Conservation (phyloP, 768 basidiomycete species). For the Amanita jacksonii region DNA sequence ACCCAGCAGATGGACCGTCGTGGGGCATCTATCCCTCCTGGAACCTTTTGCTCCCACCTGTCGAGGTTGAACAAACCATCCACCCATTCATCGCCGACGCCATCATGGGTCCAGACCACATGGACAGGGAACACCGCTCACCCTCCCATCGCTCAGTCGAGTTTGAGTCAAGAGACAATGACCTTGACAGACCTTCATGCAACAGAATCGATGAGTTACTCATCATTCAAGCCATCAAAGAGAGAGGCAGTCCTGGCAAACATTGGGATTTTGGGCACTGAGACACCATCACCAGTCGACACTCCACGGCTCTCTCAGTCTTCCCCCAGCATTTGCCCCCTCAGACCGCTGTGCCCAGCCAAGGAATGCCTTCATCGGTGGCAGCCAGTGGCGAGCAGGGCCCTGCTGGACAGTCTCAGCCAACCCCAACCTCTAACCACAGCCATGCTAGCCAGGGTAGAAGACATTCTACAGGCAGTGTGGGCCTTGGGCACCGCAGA, state of each 20-base stretch:
- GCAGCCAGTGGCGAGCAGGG: slow-evolving; percentile 9
- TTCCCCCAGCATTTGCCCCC: slow-evolving; percentile 7
- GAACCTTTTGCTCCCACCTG: too few relatives aligned
- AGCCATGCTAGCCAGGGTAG: not conserved
- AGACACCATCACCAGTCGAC: too few relatives aligned
- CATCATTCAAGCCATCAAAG: too few relatives aligned
- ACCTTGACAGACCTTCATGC: not conserved
- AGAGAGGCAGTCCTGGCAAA: not conserved
- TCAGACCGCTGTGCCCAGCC: slow-evolving; percentile 16
- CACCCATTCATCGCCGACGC: too few relatives aligned
- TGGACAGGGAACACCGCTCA: slow-evolving; percentile 1
- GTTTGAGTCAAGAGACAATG: not conserved
- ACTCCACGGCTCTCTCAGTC: too few relatives aligned
- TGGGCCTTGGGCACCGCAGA: slow-evolving; percentile 23
- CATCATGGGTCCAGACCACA: too few relatives aligned
- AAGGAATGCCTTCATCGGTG: too few relatives aligned
- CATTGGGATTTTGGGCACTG: not conserved
- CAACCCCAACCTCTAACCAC: not conserved
- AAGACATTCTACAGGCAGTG: not conserved
- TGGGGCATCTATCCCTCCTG: too few relatives aligned
- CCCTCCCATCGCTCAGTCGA: slow-evolving; percentile 8
- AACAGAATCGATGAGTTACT: not conserved
- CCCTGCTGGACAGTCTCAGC: not conserved
- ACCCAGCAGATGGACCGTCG: too few relatives aligned
- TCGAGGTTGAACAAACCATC: too few relatives aligned